These are phyloP conservation scores for Pseudoturritis turrita DNA, from an alignment of 345 rosid species.

Conservation along the genomic window DNA sequence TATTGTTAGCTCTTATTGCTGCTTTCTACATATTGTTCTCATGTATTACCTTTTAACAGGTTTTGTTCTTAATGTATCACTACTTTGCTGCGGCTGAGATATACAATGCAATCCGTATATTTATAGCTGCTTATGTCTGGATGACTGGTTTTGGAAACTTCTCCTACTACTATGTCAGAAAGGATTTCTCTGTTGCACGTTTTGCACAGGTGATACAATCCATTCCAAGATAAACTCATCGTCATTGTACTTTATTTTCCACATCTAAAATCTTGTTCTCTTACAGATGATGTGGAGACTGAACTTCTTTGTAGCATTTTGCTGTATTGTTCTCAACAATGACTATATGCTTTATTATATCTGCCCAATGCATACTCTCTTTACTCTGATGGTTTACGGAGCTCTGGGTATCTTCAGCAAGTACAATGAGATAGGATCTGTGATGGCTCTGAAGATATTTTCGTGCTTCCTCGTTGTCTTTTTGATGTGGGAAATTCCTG, in stretches of 20 bases:
- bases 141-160: constrained; percentile 99
- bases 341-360: constrained; percentile 94
- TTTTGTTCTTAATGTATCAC: constrained; percentile 92
- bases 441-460: constrained; percentile 77
- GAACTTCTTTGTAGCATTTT: constrained; percentile 83
- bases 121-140: constrained; percentile 99
- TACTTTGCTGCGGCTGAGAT: constrained; percentile 96
- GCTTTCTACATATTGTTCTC: background rate
- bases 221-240: background rate
- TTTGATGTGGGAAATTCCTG: constrained; percentile 92
- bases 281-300: constrained; percentile 99
- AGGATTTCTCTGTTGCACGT: constrained; percentile 91
- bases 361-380: constrained; percentile 98
- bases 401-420: constrained; percentile 83
- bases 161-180: constrained; percentile 90
- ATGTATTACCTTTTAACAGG: constrained; percentile 41
- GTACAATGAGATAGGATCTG: constrained; percentile 84
- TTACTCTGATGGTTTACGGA: constrained; percentile 92
- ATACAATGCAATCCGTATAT: constrained; percentile 88
- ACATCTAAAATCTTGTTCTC: constrained; percentile 12
- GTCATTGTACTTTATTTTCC: background rate
- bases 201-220: constrained; percentile 67
- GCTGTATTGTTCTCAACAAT: constrained; percentile 89
- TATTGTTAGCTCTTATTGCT: background rate
- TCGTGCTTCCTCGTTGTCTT: constrained; percentile 83